Percentiles rank a stretch among this genome's conserved stretches.
Evolutionary conservation across 2,329 filamentous ascomycete genomes (phyloP).

Genomic region (Elsinoe necatrix): DNA sequence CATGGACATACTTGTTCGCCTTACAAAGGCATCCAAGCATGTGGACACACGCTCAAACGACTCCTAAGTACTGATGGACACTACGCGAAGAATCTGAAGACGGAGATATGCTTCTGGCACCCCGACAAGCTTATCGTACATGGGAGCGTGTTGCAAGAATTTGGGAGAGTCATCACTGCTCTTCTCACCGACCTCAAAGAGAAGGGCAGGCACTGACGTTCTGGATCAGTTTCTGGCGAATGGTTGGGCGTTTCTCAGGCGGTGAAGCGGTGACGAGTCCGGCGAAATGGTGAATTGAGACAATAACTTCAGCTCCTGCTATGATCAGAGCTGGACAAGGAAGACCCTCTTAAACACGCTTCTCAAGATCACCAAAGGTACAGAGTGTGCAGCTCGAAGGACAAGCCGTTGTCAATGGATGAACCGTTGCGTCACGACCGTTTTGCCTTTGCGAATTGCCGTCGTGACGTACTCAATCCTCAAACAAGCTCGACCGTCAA

Average conservation of each 20-base stretch:
- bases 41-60: background rate
- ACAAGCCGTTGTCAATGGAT: too few species aligned
- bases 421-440: constrained; percentile 2
- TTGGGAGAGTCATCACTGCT: background rate
- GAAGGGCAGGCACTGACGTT: too few species aligned
- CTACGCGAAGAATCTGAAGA: background rate
- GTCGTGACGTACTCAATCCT: background rate
- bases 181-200: too few species aligned
- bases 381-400: too few species aligned
- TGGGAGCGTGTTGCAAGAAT: background rate
- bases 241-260: too few species aligned
- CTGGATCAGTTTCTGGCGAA: too few species aligned
- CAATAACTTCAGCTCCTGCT: too few species aligned
- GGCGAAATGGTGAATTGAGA: too few species aligned
- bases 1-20: background rate
- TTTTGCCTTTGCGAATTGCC: background rate
- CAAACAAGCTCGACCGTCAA: background rate
- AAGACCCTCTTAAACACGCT: too few species aligned
- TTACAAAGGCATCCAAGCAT: background rate
- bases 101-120: background rate
- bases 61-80: background rate
- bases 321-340: too few species aligned
- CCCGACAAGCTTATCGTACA: background rate
- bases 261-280: too few species aligned
- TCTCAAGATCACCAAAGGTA: too few species aligned